These are phyloP conservation scores for Hepatocystis sp. DNA, from an alignment of 169 alveolate genomes.

Conservation along the genomic window DNA sequence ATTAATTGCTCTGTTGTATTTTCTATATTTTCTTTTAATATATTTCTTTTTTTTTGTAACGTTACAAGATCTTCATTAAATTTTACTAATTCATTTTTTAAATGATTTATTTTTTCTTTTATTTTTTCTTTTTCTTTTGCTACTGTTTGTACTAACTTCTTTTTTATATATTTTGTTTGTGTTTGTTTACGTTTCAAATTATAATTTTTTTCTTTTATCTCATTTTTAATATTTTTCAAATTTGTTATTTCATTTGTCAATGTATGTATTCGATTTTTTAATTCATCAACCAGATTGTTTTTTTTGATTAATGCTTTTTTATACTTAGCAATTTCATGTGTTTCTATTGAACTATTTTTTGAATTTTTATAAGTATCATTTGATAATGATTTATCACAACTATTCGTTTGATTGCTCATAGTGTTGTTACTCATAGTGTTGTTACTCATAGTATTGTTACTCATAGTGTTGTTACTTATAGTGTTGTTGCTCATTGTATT, in stretches of 20 bases:
- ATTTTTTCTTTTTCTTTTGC: background rate
- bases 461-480: too few relatives aligned
- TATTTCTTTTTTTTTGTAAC: background rate
- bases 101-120: background rate
- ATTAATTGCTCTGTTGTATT: constrained; percentile 9
- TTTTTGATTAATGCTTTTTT: constrained; percentile 16
- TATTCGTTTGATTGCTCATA: too few relatives aligned
- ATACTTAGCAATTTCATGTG: constrained; percentile 7
- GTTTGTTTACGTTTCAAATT: constrained; percentile 3
- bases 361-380: too few relatives aligned
- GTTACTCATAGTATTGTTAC: too few relatives aligned
- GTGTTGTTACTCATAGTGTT: too few relatives aligned
- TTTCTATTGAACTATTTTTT: too few relatives aligned
- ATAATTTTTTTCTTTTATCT: constrained; percentile 14
- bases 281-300: constrained; percentile 13
- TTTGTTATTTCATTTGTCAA: constrained; percentile 30
- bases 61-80: constrained; percentile 1
- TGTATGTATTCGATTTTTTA: constrained; percentile 24
- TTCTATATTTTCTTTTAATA: constrained; percentile 4
- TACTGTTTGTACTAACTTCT: too few relatives aligned
- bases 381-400: too few relatives aligned
- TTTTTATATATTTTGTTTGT: too few relatives aligned
- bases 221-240: constrained; percentile 51
- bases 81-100: background rate
- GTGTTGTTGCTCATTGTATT: too few relatives aligned